Base-by-base conservation (phyloP, 2,329 filamentous ascomycete species). In the Penicillium aurantiogriseum region DNA sequence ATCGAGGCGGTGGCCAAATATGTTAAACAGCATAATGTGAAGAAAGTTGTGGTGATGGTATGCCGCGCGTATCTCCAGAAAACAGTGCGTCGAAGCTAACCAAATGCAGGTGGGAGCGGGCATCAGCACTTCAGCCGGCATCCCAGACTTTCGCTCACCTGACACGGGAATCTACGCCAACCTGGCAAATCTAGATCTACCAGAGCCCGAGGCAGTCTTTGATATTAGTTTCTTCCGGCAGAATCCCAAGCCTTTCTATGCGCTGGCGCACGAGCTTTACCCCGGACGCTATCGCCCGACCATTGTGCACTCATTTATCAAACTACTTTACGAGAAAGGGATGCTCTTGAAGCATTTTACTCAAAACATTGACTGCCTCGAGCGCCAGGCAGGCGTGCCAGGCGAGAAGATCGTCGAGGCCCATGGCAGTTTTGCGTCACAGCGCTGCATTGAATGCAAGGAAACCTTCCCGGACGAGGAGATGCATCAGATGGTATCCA, bases 321-420 rank as follows among this genome's bases (percentile, higher is more conserved):
- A 86, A 15, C 80, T 99, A 25, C 85, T 97, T 17, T 84, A 92
- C 56, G 80, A 87, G 59, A 96, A 95, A 76, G 86, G 85, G 4
- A 79, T 93, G 40, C 79, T 99, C 25, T 79, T 88, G 63, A 94
- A 92, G 80, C 84, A 94, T 52, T 99, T 97, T 74, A 97, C 94
- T 0, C 94, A 99, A 71, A 99, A 99, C 70, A 97, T 99, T 65
- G 94, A 99, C 77, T 96, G 92, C 68, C 82, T 99, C 13, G 94
- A 99, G 76, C 85, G 92, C 23, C 83, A 85, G 64, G 94, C 93
- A 13, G 94, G 94, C 27, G 87, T 99, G 0, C 90, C 92, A 0
- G 82, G 79, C 0, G 86, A 93, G 2, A 87, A 84, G 74, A 92
- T 99, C 49, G 82, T 99, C 33, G 93, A 97, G 76, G 94, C 94